phyloP scores from a whole-genome alignment of 2,329 filamentous ascomycete species.

The Paramyrothecium roridum region DNA sequence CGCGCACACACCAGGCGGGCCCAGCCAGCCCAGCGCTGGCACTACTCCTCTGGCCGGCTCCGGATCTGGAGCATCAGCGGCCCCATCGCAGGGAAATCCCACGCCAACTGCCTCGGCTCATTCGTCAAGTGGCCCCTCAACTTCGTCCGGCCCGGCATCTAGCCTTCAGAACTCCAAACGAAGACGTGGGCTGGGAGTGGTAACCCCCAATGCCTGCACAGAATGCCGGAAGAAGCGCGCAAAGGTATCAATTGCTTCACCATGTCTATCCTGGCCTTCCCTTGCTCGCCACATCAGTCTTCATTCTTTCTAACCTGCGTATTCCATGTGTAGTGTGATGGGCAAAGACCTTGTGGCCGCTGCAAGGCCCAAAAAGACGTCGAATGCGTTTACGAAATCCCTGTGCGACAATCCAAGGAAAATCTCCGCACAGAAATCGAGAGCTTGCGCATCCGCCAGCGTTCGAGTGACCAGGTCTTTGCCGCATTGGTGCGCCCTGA shows the following conservation, averaged over 20 bases:
- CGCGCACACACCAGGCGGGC: slow-evolving; percentile 22
- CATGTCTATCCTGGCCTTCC: not conserved
- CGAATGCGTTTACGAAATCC: slow-evolving; percentile 60
- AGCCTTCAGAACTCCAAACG: slow-evolving; percentile 42
- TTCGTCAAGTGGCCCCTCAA: slow-evolving; percentile 20
- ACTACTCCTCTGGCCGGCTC: slow-evolving; percentile 28
- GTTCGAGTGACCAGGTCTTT: slow-evolving; percentile 52
- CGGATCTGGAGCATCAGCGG: slow-evolving; percentile 11
- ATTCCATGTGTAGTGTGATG: slow-evolving; percentile 49
- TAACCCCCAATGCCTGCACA: slow-evolving; percentile 59
- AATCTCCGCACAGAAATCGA: slow-evolving; percentile 59
- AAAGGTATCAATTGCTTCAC: slow-evolving; percentile 41
- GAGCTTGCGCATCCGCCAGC: slow-evolving; percentile 49
- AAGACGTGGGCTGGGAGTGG: slow-evolving; percentile 51
- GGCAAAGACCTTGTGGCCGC: slow-evolving; percentile 51
- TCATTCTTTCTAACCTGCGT: not conserved
- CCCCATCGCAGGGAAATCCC: slow-evolving; percentile 23
- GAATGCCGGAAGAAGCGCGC: slow-evolving; percentile 61
- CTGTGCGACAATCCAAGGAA: slow-evolving; percentile 62
- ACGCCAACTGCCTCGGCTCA: slow-evolving; percentile 21
- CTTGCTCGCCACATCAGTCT: too few species aligned
- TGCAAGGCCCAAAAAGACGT: slow-evolving; percentile 52
- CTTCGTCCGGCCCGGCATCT: slow-evolving; percentile 14
- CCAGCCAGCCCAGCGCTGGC: slow-evolving; percentile 25
- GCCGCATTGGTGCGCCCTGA: slow-evolving; percentile 49